Evolutionary conservation across 495 filamentous ascomycete genomes (phyloP).

Genomic region (Penicillium coffeae): DNA sequence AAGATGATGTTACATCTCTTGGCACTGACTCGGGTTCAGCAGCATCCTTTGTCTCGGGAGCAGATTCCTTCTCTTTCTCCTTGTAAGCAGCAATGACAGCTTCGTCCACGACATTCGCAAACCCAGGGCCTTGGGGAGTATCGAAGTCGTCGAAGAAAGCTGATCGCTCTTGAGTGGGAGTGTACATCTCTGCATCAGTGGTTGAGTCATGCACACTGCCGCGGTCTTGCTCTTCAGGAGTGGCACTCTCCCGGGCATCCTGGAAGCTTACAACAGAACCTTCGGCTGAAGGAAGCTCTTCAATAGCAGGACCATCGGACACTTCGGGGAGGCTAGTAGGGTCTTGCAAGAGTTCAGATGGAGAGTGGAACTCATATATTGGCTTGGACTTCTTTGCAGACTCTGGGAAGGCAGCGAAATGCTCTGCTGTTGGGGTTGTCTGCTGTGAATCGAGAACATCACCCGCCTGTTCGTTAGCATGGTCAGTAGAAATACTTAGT

Average conservation of each 20-base stretch:
- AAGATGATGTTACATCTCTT: not conserved
- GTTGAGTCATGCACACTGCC: slow-evolving; percentile 4
- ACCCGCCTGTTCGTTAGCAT: slow-evolving; percentile 6
- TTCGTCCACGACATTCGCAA: slow-evolving; percentile 25
- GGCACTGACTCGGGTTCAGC: not conserved
- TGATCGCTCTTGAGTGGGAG: slow-evolving; percentile 19
- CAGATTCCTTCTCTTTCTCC: not conserved
- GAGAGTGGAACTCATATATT: slow-evolving; percentile 46
- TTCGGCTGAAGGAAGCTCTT: slow-evolving; percentile 33
- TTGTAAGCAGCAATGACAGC: slow-evolving; percentile 25
- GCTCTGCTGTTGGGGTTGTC: slow-evolving; percentile 22
- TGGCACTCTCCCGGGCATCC: slow-evolving; percentile 1
- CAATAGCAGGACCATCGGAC: slow-evolving; percentile 25
- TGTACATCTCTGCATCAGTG: slow-evolving; percentile 7
- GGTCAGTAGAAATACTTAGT: slow-evolving; percentile 20
- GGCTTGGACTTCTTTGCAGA: slow-evolving; percentile 29
- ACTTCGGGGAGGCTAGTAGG: slow-evolving; percentile 23
- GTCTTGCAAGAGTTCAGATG: slow-evolving; percentile 41
- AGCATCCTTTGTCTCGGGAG: not conserved
- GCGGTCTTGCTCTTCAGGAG: slow-evolving; percentile 9
- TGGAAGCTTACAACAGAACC: slow-evolving; percentile 30
- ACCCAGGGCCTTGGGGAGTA: slow-evolving; percentile 11
- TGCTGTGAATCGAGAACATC: slow-evolving; percentile 27
- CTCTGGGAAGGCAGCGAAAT: slow-evolving; percentile 2
- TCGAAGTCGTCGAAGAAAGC: not conserved